Percentiles rank a stretch among this genome's conserved stretches.
phyloP scores from a whole-genome alignment of 2,329 filamentous ascomycete genomes.

The Aspergillus pseudoglaucus region DNA sequence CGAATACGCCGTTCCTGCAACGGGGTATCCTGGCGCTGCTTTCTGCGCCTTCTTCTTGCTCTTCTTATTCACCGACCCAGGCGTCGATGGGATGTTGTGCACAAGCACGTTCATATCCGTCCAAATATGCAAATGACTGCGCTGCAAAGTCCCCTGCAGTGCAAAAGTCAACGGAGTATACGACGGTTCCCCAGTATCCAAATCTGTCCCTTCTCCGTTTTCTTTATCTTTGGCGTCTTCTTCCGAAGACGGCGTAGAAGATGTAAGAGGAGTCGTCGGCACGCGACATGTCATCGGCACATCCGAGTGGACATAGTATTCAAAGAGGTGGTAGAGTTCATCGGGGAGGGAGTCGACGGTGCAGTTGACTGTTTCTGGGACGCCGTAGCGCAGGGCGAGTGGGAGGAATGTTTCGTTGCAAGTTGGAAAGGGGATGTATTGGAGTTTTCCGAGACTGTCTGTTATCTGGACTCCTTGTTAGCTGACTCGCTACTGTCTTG shows the following conservation, averaged over 20 bases:
- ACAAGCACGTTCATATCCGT: conserved; percentile 85
- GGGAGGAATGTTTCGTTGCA: conserved; percentile 83
- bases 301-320: conserved; percentile 98
- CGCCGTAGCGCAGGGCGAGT: conserved; percentile 79
- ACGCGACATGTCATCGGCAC: conserved; percentile 87
- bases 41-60: conserved; percentile 51
- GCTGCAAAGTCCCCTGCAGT: conserved; percentile 79
- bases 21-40: conserved; percentile 63
- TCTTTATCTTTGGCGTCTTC: conserved; percentile 29
- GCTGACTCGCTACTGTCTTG: neutral
- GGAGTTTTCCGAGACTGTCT: conserved; percentile 69
- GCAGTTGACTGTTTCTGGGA: conserved; percentile 55
- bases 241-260: conserved; percentile 6
- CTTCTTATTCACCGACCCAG: conserved; percentile 22
- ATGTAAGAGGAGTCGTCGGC: conserved; percentile 62
- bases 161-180: conserved; percentile 79
- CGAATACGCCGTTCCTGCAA: conserved; percentile 82
- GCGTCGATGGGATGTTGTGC: conserved; percentile 43
- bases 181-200: conserved; percentile 23
- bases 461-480: conserved; percentile 49
- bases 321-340: conserved; percentile 47
- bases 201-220: conserved; percentile 43
- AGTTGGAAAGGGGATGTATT: conserved; percentile 84
- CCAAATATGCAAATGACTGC: conserved; percentile 82
- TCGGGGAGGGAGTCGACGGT: conserved; percentile 49